Conservation (phyloP, 179 eudicot genomes). For the Sideroxylon spinosum region DNA sequence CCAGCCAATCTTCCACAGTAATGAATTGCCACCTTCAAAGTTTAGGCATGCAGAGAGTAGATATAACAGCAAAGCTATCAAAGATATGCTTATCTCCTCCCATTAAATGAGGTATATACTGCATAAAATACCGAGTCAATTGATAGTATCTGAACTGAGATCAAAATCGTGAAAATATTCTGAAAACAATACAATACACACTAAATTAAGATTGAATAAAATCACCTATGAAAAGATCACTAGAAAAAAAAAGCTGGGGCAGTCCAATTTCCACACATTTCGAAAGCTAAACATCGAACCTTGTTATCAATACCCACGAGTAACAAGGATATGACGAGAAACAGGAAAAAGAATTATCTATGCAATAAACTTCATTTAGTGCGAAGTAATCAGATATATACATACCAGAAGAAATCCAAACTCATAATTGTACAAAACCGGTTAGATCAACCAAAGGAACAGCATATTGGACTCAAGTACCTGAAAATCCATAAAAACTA, state of each 20-base stretch:
- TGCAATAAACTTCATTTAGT: neutral
- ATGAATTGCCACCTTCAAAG: constrained; percentile 66
- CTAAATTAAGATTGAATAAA: constrained; percentile 11
- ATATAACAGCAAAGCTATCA: constrained; percentile 79
- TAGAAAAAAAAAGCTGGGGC: constrained; percentile 65
- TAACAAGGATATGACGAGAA: neutral
- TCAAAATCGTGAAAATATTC: constrained; percentile 1
- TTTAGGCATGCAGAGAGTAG: constrained; percentile 41
- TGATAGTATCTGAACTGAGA: neutral
- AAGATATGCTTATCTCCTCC: constrained; percentile 57
- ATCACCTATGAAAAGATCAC: constrained; percentile 79
- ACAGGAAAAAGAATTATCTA: neutral
- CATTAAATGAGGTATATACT: constrained; percentile 86
- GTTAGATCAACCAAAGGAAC: constrained; percentile 76
- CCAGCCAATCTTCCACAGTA: constrained; percentile 92
- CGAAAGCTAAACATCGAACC: constrained; percentile 53
- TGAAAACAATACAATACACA: neutral
- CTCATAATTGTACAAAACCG: constrained; percentile 84
- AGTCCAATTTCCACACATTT: constrained; percentile 87
- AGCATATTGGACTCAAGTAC: constrained; percentile 75
- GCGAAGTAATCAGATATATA: neutral
- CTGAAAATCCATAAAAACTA: constrained; percentile 30
- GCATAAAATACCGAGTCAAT: constrained; percentile 27
- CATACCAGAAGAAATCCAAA: constrained; percentile 76
- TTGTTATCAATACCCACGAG: neutral